A percentile compares a stretch with the other conserved stretches of the same genome.
Evolutionary conservation across 306 rosid species (phyloP).

Genomic region (cucumber (Cucumis sativus)): Cucumber_9930_V3 NC_026655.2:5010501-5011000

Average conservation of each 20-base stretch:
- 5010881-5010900: constrained; percentile 34
- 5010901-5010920: constrained; percentile 44
- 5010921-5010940: constrained; percentile 38
- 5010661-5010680: constrained; percentile 29
- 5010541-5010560: constrained; percentile 89
- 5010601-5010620: constrained; percentile 35
- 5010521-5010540: constrained; percentile 52
- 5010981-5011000: constrained; percentile 50
- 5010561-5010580: constrained; percentile 75
- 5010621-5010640: constrained; percentile 18
- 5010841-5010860: constrained; percentile 29
- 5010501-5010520: constrained; percentile 56
- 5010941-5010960: constrained; percentile 56
- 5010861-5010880: constrained; percentile 47
- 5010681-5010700: constrained; percentile 34
- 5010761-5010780: constrained; percentile 41
- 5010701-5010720: constrained; percentile 29
- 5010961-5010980: constrained; percentile 26
- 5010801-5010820: constrained; percentile 25
- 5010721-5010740: constrained; percentile 21
- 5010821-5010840: constrained; percentile 16
- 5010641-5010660: constrained; percentile 14
- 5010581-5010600: constrained; percentile 45
- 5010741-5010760: constrained; percentile 34
- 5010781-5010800: constrained; percentile 44